Evolutionary conservation across 352 stramenopile genomes (phyloP).

Genomic region (Phytophthora hybrid): DNA sequence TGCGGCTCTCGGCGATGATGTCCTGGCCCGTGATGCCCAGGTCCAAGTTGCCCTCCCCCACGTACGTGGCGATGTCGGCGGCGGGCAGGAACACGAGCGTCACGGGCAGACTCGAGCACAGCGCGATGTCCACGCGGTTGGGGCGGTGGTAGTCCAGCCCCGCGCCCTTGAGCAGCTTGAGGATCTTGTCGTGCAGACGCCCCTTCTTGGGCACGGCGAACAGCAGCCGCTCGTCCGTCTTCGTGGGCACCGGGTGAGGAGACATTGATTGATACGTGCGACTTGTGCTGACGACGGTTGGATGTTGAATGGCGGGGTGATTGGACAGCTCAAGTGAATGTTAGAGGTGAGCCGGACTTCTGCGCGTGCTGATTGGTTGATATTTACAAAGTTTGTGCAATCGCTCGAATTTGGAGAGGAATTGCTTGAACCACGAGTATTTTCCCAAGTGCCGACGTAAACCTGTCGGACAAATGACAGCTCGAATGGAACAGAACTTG

Average conservation of each 20-base stretch:
- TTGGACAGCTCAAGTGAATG: no score
- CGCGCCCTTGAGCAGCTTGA: slow-evolving; percentile 95
- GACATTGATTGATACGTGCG: slow-evolving; percentile 15
- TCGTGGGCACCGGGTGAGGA: slow-evolving; percentile 20
- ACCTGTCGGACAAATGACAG: no score
- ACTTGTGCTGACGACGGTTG: not conserved
- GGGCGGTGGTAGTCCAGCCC: slow-evolving; percentile 96
- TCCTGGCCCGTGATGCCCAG: slow-evolving; percentile 98
- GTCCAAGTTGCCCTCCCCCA: slow-evolving; percentile 98
- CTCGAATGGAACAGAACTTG: no score
- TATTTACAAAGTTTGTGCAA: no score
- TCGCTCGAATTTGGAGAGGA: no score
- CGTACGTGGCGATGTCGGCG: slow-evolving; percentile 97
- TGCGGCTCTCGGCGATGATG: slow-evolving; percentile 93
- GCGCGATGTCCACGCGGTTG: slow-evolving; percentile 92
- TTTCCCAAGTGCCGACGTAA: no score
- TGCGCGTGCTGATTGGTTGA: no score
- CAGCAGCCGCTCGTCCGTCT: slow-evolving; percentile 74
- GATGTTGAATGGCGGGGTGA: not conserved
- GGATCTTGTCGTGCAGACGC: slow-evolving; percentile 96
- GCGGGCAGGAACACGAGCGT: slow-evolving; percentile 98
- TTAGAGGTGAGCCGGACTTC: no score
- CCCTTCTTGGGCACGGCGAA: slow-evolving; percentile 99
- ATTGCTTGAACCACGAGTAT: no score
- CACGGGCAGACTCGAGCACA: slow-evolving; percentile 94